Evolutionary conservation across 2,329 filamentous ascomycete genomes (phyloP), one percentile per base, ranked within the genome.

Genomic region (Juglanconis sp.): DNA sequence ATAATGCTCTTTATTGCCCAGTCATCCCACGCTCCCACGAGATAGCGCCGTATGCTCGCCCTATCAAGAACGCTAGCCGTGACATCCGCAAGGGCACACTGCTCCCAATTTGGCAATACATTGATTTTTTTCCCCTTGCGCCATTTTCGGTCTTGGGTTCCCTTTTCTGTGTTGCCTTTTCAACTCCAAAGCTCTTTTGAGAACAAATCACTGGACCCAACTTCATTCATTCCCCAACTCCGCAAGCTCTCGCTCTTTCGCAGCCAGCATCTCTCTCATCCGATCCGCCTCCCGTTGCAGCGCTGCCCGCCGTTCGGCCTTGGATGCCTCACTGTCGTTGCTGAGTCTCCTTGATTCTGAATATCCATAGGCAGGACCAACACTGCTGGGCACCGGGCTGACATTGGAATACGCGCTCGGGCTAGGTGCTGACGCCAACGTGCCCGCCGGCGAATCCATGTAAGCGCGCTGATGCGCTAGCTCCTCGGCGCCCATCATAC

Each of bases 191-290:
- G 32, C 50, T 11, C 6, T 30, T 48, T 48, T 11, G 5, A 48
- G n/a, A 35, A 53, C 17, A 53, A 11, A 53, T 2, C 15, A 10
- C 51, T 44, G 34, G 54, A 50, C 38, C 17, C 44, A 6, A 4
- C 34, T 31, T 24, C n/a, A 13, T 56, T 32, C 59, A 42, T 34
- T 56, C 24, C 62, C 66, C 54, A 77, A 64, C 53, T 75, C 74
- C 4, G 87, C 87, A 59, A 93, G 76, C 68, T 93, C 90, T 51
- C 86, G 80, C 73, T 93, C 90, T 69, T 92, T 93, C 11, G 85
- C 87, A 9, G 86, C 81, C 35, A 93, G 77, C 72, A 89, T 79
- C 71, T 88, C 85, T 42, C 89, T 82, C 86, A 95, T 95, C 56
- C 81, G 80, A 68, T 93, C 89, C 0, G 90, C 87, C 71, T 96